Percentiles rank a stretch among this genome's conserved stretches.
Evolutionary conservation across 2,329 filamentous ascomycete species (phyloP).

Genomic region (Penicillium sp.): DNA sequence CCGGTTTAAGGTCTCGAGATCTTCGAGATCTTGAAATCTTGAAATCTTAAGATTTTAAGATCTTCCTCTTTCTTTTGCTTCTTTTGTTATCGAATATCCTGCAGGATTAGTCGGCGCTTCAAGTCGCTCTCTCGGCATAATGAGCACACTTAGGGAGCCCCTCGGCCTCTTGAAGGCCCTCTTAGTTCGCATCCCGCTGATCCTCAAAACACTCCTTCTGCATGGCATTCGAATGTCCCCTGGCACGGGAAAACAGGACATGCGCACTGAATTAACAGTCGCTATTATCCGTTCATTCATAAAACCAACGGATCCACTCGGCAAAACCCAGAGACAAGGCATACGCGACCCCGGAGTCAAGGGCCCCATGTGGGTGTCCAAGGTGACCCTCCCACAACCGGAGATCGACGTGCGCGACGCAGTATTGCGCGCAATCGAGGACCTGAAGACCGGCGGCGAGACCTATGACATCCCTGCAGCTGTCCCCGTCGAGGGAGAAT

Average conservation of each 20-base stretch:
- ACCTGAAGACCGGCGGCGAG: conserved; percentile 40
- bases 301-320: conserved; percentile 52
- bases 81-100: not conserved
- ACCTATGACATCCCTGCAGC: conserved; percentile 40
- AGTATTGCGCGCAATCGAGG: conserved; percentile 41
- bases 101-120: not conserved
- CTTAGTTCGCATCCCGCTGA: conserved; percentile 41
- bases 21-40: not conserved
- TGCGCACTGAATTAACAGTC: conserved; percentile 71
- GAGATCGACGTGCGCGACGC: conserved; percentile 46
- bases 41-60: not conserved
- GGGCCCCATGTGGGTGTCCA: conserved; percentile 78
- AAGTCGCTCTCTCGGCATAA: conserved; percentile 7
- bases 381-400: conserved; percentile 62
- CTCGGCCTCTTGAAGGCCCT: conserved; percentile 39
- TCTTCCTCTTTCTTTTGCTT: not conserved
- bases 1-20: conserved; percentile 13
- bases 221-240: conserved; percentile 63
- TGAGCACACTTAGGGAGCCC: conserved; percentile 27
- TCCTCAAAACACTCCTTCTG: conserved; percentile 44
- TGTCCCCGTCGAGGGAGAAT: conserved; percentile 44
- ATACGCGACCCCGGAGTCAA: conserved; percentile 67
- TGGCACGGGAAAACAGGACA: conserved; percentile 72
- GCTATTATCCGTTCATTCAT: conserved; percentile 69
- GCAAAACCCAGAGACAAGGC: conserved; percentile 62